Conservation (phyloP, 495 filamentous ascomycete species). For the Penicillium argentinense region DNA sequence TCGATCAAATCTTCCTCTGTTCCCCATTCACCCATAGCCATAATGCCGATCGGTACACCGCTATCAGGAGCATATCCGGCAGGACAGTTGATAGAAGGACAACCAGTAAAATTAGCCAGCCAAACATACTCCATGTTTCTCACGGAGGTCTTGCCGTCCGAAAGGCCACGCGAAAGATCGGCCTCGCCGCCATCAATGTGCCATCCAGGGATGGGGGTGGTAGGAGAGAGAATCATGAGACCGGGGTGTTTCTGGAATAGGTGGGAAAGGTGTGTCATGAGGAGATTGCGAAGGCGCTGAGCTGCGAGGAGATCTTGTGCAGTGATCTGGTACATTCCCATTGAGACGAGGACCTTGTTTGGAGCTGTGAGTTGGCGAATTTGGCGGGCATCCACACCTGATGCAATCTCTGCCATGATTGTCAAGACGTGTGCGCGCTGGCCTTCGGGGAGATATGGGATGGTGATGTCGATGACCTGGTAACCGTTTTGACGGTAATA, state of each 20-base stretch:
- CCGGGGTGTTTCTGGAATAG: slow-evolving; percentile 73
- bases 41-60: slow-evolving; percentile 75
- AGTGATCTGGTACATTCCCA: slow-evolving; percentile 60
- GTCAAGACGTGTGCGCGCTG: slow-evolving; percentile 79
- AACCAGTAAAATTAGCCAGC: slow-evolving; percentile 80
- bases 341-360: slow-evolving; percentile 70
- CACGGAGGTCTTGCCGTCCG: slow-evolving; percentile 69
- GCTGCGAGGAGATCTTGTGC: slow-evolving; percentile 70
- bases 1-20: slow-evolving; percentile 73
- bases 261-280: slow-evolving; percentile 80
- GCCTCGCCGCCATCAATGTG: slow-evolving; percentile 50
- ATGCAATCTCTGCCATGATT: slow-evolving; percentile 69
- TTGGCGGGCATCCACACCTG: slow-evolving; percentile 36
- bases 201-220: slow-evolving; percentile 76
- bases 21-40: slow-evolving; percentile 91
- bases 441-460: slow-evolving; percentile 73
- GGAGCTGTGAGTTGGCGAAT: slow-evolving; percentile 59
- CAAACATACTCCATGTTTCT: slow-evolving; percentile 87
- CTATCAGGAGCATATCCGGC: slow-evolving; percentile 64
- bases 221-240: slow-evolving; percentile 77
- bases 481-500: slow-evolving; percentile 66
- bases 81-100: slow-evolving; percentile 75
- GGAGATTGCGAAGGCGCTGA: slow-evolving; percentile 68
- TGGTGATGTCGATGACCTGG: slow-evolving; percentile 65
- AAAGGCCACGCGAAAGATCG: slow-evolving; percentile 65